These are phyloP conservation scores for Medicago lupulina DNA, from an alignment of 306 rosid species.

Conservation along the genomic window DNA sequence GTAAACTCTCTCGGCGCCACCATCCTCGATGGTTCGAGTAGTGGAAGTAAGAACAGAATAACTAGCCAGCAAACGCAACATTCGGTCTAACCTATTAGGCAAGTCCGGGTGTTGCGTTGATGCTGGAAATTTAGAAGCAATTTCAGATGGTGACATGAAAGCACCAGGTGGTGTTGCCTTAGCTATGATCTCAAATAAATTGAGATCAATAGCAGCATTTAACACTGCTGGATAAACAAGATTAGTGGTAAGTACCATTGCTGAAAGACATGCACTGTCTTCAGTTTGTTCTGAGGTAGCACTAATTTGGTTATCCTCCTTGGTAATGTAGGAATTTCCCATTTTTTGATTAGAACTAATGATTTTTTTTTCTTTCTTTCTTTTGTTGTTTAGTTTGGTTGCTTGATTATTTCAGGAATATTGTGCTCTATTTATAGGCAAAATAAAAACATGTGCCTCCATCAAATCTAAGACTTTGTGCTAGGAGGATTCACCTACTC, in stretches of 20 bases:
- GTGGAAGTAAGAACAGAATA: constrained; percentile 31
- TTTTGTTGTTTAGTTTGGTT: background rate
- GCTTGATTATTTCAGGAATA: background rate
- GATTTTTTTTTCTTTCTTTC: background rate
- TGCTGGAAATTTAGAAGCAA: constrained; percentile 33
- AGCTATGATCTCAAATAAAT: constrained; percentile 43
- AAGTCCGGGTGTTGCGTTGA: constrained; percentile 17
- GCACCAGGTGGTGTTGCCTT: background rate
- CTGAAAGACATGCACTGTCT: constrained; percentile 29
- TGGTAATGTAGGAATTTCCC: background rate
- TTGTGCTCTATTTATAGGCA: constrained; percentile 10
- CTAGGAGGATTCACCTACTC: background rate
- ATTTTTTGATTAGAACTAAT: background rate
- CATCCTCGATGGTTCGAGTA: background rate
- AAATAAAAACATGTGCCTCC: background rate
- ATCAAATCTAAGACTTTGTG: background rate
- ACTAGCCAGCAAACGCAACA: constrained; percentile 40
- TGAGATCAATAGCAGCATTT: constrained; percentile 42
- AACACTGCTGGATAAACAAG: constrained; percentile 16
- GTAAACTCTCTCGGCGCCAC: constrained; percentile 18
- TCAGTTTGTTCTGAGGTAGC: background rate
- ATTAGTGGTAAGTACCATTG: constrained; percentile 5
- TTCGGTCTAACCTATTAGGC: constrained; percentile 33
- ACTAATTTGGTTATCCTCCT: background rate
- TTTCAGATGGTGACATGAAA: constrained; percentile 33